Conservation (phyloP, 108 stramenopile species). For the Pseudonitzschia pungens region DNA sequence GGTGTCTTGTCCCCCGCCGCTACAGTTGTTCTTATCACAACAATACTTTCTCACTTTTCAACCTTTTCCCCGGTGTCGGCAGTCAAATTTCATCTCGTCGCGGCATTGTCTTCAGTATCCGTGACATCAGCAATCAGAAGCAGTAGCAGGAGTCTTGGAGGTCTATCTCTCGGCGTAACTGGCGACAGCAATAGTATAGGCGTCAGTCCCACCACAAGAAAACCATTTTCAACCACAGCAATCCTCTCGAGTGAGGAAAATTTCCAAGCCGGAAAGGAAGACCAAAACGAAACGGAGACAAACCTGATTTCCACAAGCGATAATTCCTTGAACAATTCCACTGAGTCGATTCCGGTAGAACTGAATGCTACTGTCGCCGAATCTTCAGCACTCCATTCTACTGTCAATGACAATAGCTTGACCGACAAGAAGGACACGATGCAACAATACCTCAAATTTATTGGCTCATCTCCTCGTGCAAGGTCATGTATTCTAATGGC, state of each 20-base stretch:
- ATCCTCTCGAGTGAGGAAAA: background rate
- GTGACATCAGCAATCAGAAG: background rate
- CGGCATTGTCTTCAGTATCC: background rate
- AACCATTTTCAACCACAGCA: background rate
- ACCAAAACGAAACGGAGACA: background rate
- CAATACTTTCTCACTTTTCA: background rate
- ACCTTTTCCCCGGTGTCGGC: background rate
- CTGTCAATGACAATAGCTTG: background rate
- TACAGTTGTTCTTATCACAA: background rate
- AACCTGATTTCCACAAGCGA: background rate
- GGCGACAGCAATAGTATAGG: background rate
- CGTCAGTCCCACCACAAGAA: background rate
- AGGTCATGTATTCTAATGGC: slow-evolving; percentile 50
- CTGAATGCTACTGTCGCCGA: background rate
- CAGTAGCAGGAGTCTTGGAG: background rate
- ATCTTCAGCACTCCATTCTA: background rate
- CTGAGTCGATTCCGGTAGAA: background rate
- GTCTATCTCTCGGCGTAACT: background rate
- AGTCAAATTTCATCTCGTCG: background rate
- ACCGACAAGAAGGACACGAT: background rate
- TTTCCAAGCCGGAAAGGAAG: background rate
- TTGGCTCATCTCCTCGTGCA: slow-evolving; percentile 22
- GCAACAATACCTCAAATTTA: background rate
- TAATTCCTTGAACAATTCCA: background rate
- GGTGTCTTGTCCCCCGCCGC: background rate